Evolutionary conservation across 768 basidiomycete species (phyloP), one percentile per base, ranked within the genome.

Genomic region (Boletus edulis): DNA sequence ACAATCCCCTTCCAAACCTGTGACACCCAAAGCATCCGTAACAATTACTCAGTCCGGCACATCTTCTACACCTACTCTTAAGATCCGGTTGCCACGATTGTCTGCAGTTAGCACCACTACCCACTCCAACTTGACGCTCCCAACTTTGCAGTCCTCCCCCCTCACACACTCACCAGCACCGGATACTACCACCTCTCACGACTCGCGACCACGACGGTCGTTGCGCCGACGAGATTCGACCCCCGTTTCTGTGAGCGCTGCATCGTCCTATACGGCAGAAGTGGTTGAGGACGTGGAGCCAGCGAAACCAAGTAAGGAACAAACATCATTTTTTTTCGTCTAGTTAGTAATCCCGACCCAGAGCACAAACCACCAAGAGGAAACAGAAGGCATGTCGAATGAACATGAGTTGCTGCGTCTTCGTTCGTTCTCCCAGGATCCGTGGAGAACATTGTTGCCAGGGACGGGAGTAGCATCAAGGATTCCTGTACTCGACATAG

Each of bases 31-130:
- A 47, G 65, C 70, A n/a, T 69, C 70, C 13, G 62, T 71, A 31
- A 73, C 66, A 1, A 69, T 73, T 55, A 71, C 71, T 13, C 71
- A 71, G 35, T 70, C 70, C 3, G 53, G 55, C 35, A 56, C 66
- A 41, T 72, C 70, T 9, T 60, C 70, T 27, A 71, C 71, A 11
- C 71, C 70, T 40, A 71, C 70, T 18, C 65, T 71, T 27, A 71
- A 72, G 61, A 71, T 71, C 29, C 67, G 70, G 55, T 46, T 71
- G 48, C 70, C 70, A 37, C 67, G 69, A 46, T 47, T 71, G 39
- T 63, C 67, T 22, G 63, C 69, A 27, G 69, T 72, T 27, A 72
- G 60, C 31, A 41, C 61, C 12, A 59, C 65, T 29, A 50, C 61
- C 38, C 66, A 70, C 12, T 55, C 69, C 15, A 67, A 46, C 55